Base-by-base conservation (phyloP, 352 stramenopile species). In the Phytophthora tentaculata region DNA sequence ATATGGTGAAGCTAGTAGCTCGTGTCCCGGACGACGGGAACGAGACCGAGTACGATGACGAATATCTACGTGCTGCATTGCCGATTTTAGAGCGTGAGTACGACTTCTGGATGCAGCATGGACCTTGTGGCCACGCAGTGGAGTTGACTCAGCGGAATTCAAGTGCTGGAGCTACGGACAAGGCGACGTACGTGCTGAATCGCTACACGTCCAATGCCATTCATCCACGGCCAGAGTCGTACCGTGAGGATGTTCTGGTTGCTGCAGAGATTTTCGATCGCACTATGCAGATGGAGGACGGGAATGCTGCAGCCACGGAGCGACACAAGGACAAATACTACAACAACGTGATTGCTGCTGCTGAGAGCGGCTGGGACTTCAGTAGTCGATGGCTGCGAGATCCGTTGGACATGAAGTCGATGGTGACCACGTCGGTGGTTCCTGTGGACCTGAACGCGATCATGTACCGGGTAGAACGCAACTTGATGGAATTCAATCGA, bases 311-410 rank as follows among this genome's bases (percentile, higher is more conserved):
- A 0, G 67, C 69, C 29, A 85, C 67, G 0, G 70, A 89, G 44
- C 65, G 65, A 10, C 79, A 88, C 61, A 91, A 92, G 58, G 77
- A 79, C 52, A 76, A 76, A 49, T 94, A 92, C 64, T 97, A 94
- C 73, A 90, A 88, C 48, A 83, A 95, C 62, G 79, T 97, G 37
- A 92, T 90, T 44, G 82, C 84, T 19, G 91, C 85, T 14, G 86
- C 91, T 7, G 91, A 97, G 73, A 95, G 85, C n/a, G 91, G 91
- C 1, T 97, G 91, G 91, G 91, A 97, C 67, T 97, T 97, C 56
- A 94, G 81, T 61, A 96, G 86, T 54, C 85, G 91, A 20, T 97
- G 91, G 91, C 58, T 96, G 10, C 64, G 74, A 37, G 71, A 90
- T 43, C 71, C 76, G 1, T 49, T 65, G 4, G 86, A 91, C 37